phyloP scores from a whole-genome alignment of 2,329 filamentous ascomycete genomes.

The Venturia effusa region DNA sequence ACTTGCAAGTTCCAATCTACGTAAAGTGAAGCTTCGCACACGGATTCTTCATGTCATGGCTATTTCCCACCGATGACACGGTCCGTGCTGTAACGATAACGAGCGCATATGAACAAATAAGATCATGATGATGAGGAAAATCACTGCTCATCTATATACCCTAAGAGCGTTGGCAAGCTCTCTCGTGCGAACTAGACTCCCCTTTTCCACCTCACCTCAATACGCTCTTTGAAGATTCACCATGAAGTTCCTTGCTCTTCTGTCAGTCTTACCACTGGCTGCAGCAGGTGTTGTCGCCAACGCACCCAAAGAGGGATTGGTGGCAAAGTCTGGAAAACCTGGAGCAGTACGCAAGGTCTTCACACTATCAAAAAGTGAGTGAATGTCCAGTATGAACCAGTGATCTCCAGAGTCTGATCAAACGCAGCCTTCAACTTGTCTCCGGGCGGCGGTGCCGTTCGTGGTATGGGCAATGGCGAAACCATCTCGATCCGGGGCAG shows the following conservation, averaged over 20 bases:
- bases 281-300: background rate
- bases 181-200: background rate
- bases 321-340: background rate
- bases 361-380: background rate
- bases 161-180: background rate
- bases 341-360: background rate
- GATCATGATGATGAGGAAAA: background rate
- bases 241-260: background rate
- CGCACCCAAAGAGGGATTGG: background rate
- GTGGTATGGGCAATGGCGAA: background rate
- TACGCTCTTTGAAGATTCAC: background rate
- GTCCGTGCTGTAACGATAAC: conserved; percentile 1
- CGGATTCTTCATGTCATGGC: background rate
- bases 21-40: background rate
- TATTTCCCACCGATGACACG: background rate
- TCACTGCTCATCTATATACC: background rate
- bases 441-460: background rate
- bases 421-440: background rate
- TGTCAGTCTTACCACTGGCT: background rate
- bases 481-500: background rate
- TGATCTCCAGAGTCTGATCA: background rate
- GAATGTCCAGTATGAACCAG: too few relatives aligned
- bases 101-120: background rate
- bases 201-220: background rate
- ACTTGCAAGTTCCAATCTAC: background rate